Evolutionary conservation across 2,329 filamentous ascomycete species (phyloP), one percentile per base, ranked within the genome.

Genomic region (Xylaria sp.): DNA sequence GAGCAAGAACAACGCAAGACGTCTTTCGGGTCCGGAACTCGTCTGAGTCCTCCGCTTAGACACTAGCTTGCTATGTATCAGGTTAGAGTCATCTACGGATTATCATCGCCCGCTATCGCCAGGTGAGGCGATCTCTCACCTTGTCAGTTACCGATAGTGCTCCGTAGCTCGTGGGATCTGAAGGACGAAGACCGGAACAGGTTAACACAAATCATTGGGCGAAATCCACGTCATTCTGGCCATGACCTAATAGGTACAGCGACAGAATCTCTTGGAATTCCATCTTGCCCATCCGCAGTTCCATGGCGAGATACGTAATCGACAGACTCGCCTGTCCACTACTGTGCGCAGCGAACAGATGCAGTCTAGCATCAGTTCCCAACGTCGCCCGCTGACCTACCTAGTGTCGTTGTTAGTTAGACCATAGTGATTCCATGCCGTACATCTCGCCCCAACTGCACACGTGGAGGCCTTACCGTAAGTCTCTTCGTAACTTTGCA

Each of bases 181-280:
- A 42, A 30, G 23, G 23, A 30, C 23, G 23, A 30, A 30, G 23
- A 30, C 23, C 23, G 23, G 37, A 10, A 42, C 8, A 7, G 37
- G 9, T 42, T 13, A 42, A 10, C 37, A 13, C 37, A 47, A 62
- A 62, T 62, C 30, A 52, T 53, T 54, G 54, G 54, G 16, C 50
- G 47, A 47, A 46, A 58, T 55, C 52, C 59, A 61, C 55, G 61
- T 63, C 57, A 63, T 58, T 13, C 37, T 42, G 37, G 11, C 8
- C 37, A 42, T 42, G 37, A 42, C 11, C 37, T 42, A 30, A 30
- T 30, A 42, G 37, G 11, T 13, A 42, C 37, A 42, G 9, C 11
- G 8, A 42, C 37, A 13, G 37, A 42, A 9, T 42, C 37, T 42
- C 37, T 13, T 13, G 9, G 11, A 42, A 42, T 42, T 30, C 23